phyloP scores from a whole-genome alignment of 768 basidiomycete species.

The Xerocomellus amylosporus region DNA sequence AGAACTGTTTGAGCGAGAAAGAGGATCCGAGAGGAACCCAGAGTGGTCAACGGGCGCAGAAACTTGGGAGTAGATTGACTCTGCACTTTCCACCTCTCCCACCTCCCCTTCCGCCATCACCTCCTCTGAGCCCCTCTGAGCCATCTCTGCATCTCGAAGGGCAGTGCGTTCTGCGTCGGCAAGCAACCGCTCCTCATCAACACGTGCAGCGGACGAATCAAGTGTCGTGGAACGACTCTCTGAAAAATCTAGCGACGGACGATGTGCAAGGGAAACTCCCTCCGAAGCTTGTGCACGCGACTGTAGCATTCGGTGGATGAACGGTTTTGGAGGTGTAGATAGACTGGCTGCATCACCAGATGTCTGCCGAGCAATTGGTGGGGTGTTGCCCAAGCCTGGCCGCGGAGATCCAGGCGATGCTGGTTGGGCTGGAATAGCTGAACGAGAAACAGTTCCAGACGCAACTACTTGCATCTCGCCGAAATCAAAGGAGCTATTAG shows the following conservation, averaged over 20 bases:
- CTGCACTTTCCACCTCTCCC: not conserved
- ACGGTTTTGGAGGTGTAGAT: slow-evolving; percentile 1
- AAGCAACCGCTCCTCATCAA: slow-evolving; percentile 13
- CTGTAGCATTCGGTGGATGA: slow-evolving; percentile 21
- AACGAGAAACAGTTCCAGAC: not conserved
- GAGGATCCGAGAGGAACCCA: not conserved
- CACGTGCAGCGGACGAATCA: not conserved
- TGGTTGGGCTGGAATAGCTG: not conserved
- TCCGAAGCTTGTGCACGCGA: slow-evolving; percentile 21
- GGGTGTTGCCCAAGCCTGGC: not conserved
- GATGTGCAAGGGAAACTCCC: not conserved
- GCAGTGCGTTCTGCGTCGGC: slow-evolving; percentile 15
- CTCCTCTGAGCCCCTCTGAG: not conserved
- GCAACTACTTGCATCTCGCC: slow-evolving; percentile 1
- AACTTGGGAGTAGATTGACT: slow-evolving; percentile 25
- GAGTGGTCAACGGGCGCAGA: slow-evolving; percentile 22
- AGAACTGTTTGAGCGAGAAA: slow-evolving; percentile 1
- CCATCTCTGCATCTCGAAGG: slow-evolving; percentile 12
- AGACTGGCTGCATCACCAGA: not conserved
- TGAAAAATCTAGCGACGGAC: slow-evolving; percentile 1
- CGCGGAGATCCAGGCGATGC: not conserved
- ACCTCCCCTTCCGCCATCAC: not conserved
- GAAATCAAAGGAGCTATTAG: not conserved
- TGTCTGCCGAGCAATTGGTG: not conserved
- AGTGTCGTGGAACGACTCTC: slow-evolving; percentile 6